A percentile compares a stretch with the other conserved stretches of the same genome.
phyloP scores from a whole-genome alignment of 2,329 filamentous ascomycete species.

The Colletotrichum falcatum region DNA sequence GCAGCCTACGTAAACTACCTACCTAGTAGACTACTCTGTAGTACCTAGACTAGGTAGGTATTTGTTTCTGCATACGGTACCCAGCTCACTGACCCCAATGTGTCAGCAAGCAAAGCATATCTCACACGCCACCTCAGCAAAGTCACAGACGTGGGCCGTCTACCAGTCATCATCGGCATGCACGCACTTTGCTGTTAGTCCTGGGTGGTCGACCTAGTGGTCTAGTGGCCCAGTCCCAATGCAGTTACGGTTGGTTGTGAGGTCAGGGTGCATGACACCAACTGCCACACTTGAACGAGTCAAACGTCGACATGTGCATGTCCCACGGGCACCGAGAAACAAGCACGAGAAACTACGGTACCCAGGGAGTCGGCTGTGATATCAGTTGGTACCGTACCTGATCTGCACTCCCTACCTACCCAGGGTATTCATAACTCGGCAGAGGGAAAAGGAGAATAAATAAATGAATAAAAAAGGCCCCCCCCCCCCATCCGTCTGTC shows the following conservation, averaged over 20 bases:
- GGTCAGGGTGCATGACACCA: slow-evolving; percentile 10
- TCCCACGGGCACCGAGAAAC: background rate
- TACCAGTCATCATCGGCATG: slow-evolving; percentile 3
- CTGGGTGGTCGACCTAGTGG: background rate
- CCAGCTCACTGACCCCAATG: too few relatives aligned
- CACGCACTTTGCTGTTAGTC: slow-evolving; percentile 21
- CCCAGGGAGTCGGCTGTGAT: too few relatives aligned
- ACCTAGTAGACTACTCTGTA: too few relatives aligned
- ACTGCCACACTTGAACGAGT: background rate
- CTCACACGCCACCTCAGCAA: background rate
- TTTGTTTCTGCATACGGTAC: too few relatives aligned
- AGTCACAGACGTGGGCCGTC: background rate
- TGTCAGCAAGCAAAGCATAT: background rate
- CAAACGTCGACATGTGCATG: background rate
- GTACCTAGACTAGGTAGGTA: too few relatives aligned
- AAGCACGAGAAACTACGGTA: background rate
- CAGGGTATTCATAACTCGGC: background rate
- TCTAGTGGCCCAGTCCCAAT: background rate
- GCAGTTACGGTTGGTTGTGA: slow-evolving; percentile 6
- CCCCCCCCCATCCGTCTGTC: too few relatives aligned
- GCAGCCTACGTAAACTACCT: background rate
- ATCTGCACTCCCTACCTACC: too few relatives aligned
- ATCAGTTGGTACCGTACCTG: too few relatives aligned
- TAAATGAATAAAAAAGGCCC: too few relatives aligned
- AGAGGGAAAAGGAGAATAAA: background rate